Base-by-base conservation (phyloP, 2,329 filamentous ascomycete genomes). In the Escovopsis sp. region DNA sequence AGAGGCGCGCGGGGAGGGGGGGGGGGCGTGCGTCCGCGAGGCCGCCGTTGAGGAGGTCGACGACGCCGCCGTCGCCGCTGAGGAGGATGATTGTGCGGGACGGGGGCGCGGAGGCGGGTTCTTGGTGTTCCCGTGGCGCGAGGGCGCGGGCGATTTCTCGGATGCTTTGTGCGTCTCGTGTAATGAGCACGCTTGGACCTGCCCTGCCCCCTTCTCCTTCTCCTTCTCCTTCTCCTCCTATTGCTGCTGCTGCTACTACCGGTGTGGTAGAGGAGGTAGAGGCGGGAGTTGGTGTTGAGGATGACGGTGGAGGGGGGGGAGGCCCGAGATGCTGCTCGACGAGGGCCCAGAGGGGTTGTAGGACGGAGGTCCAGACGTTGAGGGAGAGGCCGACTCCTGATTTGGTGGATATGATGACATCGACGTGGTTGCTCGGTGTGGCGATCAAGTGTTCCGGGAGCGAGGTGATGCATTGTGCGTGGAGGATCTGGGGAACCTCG, bases 1-100 rank as follows among this genome's bases (percentile, higher is more conserved):
- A 58, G 0, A 73, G 71, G 5, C 55, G 27, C 27, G 27, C 4
- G 27, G 27, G 5, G 27, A 13, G 31, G 27, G 27, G 5, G 27
- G 13, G 31, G n/a, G 20, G 39, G 12, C 9, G 27, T 16, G 42
- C 34, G 12, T 44, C 44, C 27, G 41, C 33, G 1, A 45, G 41
- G 24, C 58, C 67, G 3, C 72, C 74, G 54, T 95, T 93, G 45
- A 94, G 67, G 1, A 91, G 66, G 51, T 96, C 89, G 14, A 87
- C 72, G 2, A 94, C 60, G 6, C 87, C 89, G 12, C 89, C 89
- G 57, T 96, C 89, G 7, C 89, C 89, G 39, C 83, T 89, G 5
- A 95, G 68, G 11, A 96, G 70, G 27, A 95, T 62, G 24, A 95
- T 68, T 0, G 79, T 78, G 40, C 46, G 42, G n/a, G 43, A 43